Conservation (phyloP, 257 asterid species). For the Schizonepeta tenuifolia region DNA sequence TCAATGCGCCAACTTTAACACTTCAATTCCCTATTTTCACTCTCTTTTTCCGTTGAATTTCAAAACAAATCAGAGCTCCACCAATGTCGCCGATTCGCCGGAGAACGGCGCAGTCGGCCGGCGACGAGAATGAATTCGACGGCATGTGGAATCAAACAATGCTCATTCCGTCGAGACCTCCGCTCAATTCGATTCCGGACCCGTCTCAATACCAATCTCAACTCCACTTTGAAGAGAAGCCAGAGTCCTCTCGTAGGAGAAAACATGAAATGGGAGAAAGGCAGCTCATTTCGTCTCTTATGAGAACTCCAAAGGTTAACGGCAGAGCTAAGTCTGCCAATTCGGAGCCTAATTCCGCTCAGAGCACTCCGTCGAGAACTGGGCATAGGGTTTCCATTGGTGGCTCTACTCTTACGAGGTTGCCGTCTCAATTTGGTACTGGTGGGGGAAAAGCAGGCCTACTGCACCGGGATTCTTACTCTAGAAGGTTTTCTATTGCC, state of each 20-base stretch:
- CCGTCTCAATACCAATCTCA: slow-evolving; percentile 58
- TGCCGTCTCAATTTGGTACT: slow-evolving; percentile 38
- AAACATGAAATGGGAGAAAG: slow-evolving; percentile 34
- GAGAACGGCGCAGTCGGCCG: slow-evolving; percentile 31
- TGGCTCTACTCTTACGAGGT: slow-evolving; percentile 41
- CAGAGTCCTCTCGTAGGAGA: slow-evolving; percentile 35
- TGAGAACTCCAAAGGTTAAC: slow-evolving; percentile 45
- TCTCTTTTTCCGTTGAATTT: background rate
- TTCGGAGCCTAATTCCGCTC: slow-evolving; percentile 65
- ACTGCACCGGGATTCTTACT: slow-evolving; percentile 44
- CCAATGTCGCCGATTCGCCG: slow-evolving; percentile 46
- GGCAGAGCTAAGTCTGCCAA: slow-evolving; percentile 38
- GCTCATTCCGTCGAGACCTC: slow-evolving; percentile 51
- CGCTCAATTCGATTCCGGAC: slow-evolving; percentile 71
- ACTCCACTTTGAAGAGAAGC: slow-evolving; percentile 28
- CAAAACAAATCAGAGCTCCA: slow-evolving; percentile 16
- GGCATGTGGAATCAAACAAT: slow-evolving; percentile 32
- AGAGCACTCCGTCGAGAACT: slow-evolving; percentile 48
- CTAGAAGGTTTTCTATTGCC: slow-evolving; percentile 42
- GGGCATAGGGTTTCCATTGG: slow-evolving; percentile 42
- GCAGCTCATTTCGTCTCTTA: slow-evolving; percentile 35
- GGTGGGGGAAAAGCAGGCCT: slow-evolving; percentile 43
- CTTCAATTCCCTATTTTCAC: background rate
- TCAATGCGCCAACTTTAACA: slow-evolving; percentile 3
- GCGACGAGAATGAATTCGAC: slow-evolving; percentile 47